Evolutionary conservation across 352 stramenopile species (phyloP).

Genomic region (Paralagenidium karlingii): DNA sequence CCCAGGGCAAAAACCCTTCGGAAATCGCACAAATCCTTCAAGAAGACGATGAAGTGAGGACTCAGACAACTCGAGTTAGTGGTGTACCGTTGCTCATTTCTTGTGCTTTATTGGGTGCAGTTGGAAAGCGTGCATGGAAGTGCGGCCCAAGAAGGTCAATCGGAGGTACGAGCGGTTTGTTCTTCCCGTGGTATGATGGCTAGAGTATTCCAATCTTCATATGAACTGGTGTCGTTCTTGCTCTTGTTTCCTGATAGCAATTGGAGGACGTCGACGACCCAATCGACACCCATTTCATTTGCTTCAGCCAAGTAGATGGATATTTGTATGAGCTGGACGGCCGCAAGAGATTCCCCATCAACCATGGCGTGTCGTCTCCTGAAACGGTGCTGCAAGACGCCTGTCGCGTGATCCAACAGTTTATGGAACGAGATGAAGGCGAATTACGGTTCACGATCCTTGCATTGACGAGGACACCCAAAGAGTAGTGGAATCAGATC

Average conservation of each 20-base stretch:
- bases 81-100: too few species aligned
- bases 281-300: conserved; percentile 95
- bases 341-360: conserved; percentile 89
- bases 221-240: not conserved
- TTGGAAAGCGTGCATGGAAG: conserved; percentile 88
- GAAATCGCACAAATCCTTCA: conserved; percentile 84
- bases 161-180: conserved; percentile 26
- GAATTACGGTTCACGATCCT: conserved; percentile 94
- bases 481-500: too few species aligned
- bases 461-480: too few species aligned
- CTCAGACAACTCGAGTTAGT: not conserved
- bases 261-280: conserved; percentile 84
- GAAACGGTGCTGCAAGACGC: conserved; percentile 85
- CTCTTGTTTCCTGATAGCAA: conserved; percentile 26
- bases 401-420: conserved; percentile 83
- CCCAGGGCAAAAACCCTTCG: conserved; percentile 54
- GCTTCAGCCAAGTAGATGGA: conserved; percentile 87
- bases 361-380: conserved; percentile 82
- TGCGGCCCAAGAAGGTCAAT: conserved; percentile 84
- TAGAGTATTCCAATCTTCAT: too few species aligned
- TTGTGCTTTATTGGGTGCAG: conserved; percentile 11
- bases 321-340: conserved; percentile 94
- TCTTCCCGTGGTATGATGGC: too few species aligned
- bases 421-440: conserved; percentile 90
- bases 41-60: conserved; percentile 76